Base-by-base conservation (phyloP, 140 eudicot genomes). In the Ambrosia hybrid region DNA sequence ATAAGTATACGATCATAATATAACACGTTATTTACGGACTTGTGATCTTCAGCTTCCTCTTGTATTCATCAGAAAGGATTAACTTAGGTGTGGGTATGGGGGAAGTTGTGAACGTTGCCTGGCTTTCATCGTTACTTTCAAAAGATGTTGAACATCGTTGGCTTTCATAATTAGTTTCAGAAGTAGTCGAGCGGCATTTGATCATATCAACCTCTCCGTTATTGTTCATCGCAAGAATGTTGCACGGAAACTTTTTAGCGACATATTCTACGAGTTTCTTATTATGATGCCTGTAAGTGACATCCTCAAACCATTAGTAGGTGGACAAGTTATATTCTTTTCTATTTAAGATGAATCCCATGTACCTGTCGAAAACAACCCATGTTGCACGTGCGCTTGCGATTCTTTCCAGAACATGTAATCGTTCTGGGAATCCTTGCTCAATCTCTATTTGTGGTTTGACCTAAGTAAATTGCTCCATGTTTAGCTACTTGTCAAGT, bases 361-460 rank as follows among this genome's bases (percentile, higher is more conserved):
- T 43, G 14, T 83, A 87, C 93, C 84, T 87, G 73, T 88, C 95
- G 0, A 88, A 88, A 3, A 88, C 85, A 4, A 88, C 95, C 79
- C 88, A 70, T 0, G 85, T 85, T 3, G 95, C 85, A 39, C 73
- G 76, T 1, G 78, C 60, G 51, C 80, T 82, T 45, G 77, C 78
- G 66, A 81, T 76, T 73, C 70, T 82, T 61, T 85, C 90, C 2
- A 83, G 71, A 45, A 88, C 85, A 0, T 83, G 85, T 33, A 81
- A 73, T n/a, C 78, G 72, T 52, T 70, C 46, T 13, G 91, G 95
- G 39, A 69, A 83, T 2, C 95, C 95, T 76, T 76, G 83, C 43
- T 67, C 87, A 5, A 76, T 65, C 55, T 77, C 82, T 13, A 88
- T 83, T 51, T 79, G 80, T 14, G 88, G 91, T 21, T 72, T 83